These are phyloP conservation scores for Tylopilus sp. DNA, from an alignment of 1,284 basidiomycete genomes.

Conservation along the genomic window DNA sequence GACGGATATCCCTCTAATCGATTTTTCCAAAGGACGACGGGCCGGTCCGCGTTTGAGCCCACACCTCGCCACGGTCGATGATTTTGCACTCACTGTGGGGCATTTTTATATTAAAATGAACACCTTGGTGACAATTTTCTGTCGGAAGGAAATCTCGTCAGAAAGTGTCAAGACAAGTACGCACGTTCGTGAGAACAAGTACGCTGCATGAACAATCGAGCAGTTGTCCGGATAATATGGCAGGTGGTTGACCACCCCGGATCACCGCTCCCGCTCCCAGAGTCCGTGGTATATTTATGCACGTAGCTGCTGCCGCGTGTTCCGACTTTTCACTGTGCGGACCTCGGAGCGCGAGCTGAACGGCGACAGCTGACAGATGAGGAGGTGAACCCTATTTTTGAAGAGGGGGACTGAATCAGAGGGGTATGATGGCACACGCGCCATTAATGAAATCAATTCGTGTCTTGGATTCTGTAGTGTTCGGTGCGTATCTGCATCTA, in stretches of 20 bases:
- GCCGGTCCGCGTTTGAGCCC: neutral
- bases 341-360: neutral
- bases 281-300: neutral
- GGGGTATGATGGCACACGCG: neutral
- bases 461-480: neutral
- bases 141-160: constrained; percentile 16
- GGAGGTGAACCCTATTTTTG: neutral
- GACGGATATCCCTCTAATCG: constrained; percentile 22
- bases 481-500: neutral
- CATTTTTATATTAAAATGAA: neutral
- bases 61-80: constrained; percentile 8
- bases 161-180: constrained; percentile 23
- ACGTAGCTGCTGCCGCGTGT: neutral
- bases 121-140: constrained; percentile 1
- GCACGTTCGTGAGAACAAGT: constrained; percentile 22
- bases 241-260: neutral
- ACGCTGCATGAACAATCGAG: constrained; percentile 1
- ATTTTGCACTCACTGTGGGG: constrained; percentile 27
- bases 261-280: neutral
- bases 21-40: constrained; percentile 17
- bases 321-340: neutral
- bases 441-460: neutral
- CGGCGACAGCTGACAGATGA: neutral
- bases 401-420: neutral
- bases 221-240: neutral